Conservation (phyloP, 139 green algal species). For the Dunaliella primolecta region DNA sequence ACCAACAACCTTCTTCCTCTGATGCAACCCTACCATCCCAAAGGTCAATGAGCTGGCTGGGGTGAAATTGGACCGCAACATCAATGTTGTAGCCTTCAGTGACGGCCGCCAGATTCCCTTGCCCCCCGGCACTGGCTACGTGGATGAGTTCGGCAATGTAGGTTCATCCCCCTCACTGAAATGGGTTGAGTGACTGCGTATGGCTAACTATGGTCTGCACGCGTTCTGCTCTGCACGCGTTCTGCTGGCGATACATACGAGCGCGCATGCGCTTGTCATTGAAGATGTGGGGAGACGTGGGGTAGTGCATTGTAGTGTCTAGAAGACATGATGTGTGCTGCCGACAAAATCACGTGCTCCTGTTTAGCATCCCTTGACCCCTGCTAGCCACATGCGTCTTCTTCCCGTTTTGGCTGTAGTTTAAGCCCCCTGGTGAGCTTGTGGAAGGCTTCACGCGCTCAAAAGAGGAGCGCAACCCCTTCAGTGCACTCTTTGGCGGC, state of each 20-base stretch:
- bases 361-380: not conserved
- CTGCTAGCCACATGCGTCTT: not conserved
- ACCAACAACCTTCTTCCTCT: no score
- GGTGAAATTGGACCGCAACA: conserved; percentile 45
- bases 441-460: conserved; percentile 14
- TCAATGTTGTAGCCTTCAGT: conserved; percentile 48
- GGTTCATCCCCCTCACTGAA: no score
- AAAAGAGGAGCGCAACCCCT: not conserved
- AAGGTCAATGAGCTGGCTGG: conserved; percentile 54
- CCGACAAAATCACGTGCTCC: not conserved
- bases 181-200: no score
- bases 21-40: no score
- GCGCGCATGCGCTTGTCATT: no score
- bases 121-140: conserved; percentile 26
- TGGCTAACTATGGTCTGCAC: no score
- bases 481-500: not conserved
- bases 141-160: conserved; percentile 22
- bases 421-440: conserved; percentile 12
- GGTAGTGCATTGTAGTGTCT: not conserved
- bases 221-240: no score
- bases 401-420: no score
- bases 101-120: conserved; percentile 23
- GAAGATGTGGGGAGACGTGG: not conserved
- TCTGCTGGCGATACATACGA: no score
- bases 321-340: not conserved